phyloP scores from a whole-genome alignment of 768 basidiomycete species.

The Xerocomellus dryophilus region DNA sequence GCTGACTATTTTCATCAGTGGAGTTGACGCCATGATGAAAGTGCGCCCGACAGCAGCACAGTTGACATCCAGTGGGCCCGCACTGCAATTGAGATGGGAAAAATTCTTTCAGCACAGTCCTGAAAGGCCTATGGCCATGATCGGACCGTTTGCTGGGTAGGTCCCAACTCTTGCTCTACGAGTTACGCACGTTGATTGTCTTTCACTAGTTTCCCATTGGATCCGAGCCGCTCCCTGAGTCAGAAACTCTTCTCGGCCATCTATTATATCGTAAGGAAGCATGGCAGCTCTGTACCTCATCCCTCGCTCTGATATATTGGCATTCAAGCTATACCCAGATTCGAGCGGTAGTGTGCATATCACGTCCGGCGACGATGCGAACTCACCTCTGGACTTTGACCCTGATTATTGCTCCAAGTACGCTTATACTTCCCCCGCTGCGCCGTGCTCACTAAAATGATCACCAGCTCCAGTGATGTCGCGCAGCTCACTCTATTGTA shows the following conservation, averaged over 20 bases:
- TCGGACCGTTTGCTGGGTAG: slow-evolving; percentile 42
- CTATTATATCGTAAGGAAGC: neutral
- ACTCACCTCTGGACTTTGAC: slow-evolving; percentile 44
- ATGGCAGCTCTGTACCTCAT: neutral
- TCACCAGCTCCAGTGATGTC: slow-evolving; percentile 14
- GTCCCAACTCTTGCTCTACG: neutral
- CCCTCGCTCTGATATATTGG: neutral
- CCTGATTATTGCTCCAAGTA: slow-evolving; percentile 45
- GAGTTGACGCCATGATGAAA: slow-evolving; percentile 52
- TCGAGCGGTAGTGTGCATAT: slow-evolving; percentile 50
- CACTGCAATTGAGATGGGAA: slow-evolving; percentile 50
- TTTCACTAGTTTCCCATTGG: slow-evolving; percentile 25
- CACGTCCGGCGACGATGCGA: slow-evolving; percentile 37
- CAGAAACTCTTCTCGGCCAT: slow-evolving; percentile 29
- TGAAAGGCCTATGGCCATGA: slow-evolving; percentile 54
- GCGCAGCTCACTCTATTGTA: slow-evolving; percentile 37
- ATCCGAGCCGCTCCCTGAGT: slow-evolving; percentile 6
- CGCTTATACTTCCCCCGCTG: neutral
- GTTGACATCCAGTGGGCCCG: slow-evolving; percentile 38
- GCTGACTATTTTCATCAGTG: slow-evolving; percentile 33
- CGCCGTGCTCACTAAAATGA: neutral
- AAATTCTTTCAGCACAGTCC: slow-evolving; percentile 46
- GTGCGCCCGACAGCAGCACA: slow-evolving; percentile 50
- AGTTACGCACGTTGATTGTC: neutral
- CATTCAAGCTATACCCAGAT: slow-evolving; percentile 41